Conservation (phyloP, 2,329 filamentous ascomycete genomes). For the Blastomyces parvus region DNA sequence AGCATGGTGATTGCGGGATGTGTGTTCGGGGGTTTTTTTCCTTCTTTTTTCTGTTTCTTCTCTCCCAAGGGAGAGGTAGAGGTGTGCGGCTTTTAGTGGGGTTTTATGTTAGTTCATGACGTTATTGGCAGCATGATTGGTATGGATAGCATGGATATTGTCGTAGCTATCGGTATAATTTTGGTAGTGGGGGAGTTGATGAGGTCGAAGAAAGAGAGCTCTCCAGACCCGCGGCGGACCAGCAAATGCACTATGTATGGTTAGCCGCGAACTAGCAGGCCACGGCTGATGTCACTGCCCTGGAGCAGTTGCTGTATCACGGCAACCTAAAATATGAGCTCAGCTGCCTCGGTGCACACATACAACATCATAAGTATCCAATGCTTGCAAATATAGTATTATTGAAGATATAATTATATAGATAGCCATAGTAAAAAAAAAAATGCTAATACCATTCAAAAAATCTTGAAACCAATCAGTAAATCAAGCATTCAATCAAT, state of each 20-base stretch:
- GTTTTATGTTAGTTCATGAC: background rate
- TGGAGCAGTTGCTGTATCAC: too few relatives aligned
- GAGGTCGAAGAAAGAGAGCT: background rate
- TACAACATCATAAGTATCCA: background rate
- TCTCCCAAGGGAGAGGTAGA: background rate
- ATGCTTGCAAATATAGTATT: background rate
- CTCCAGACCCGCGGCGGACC: background rate
- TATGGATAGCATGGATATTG: background rate
- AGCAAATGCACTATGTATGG: too few relatives aligned
- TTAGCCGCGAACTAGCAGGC: too few relatives aligned
- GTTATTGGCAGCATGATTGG: background rate
- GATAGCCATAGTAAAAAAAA: background rate
- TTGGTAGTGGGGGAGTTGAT: background rate
- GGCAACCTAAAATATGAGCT: background rate
- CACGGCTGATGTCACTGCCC: background rate
- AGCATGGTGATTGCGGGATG: constrained; percentile 46
- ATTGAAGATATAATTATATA: background rate
- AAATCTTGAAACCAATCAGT: background rate
- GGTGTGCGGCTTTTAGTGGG: background rate
- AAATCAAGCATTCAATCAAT: background rate
- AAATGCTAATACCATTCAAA: background rate
- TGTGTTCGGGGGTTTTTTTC: background rate
- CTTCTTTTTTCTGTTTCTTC: too few relatives aligned
- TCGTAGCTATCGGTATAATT: background rate
- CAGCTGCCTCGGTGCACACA: too few relatives aligned